Base-by-base conservation (phyloP, 2,329 filamentous ascomycete genomes). In the Aplosporella prunicola region DNA sequence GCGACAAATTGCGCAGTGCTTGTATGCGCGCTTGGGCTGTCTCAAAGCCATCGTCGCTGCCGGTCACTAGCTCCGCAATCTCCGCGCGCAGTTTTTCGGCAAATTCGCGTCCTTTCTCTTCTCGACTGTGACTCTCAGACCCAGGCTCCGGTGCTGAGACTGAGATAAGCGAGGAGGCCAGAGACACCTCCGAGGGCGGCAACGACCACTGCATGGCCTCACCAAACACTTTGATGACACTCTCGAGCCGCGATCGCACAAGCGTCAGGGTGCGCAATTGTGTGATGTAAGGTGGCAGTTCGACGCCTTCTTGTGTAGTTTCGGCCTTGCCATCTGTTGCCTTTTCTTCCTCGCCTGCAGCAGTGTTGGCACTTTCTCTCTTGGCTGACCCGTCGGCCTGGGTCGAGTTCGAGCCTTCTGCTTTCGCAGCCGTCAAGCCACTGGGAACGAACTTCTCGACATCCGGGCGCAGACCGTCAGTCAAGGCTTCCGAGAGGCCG, bases 191-290 rank as follows among this genome's bases (percentile, higher is more conserved):
- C 0, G 84, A 93, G 0, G 89, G 88, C 1, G 89, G 85, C 33
- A 95, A 77, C 1, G 85, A 82, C 72, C 93, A 96, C 49, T 93
- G 82, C 84, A 96, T 94, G 20, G 91, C 89, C 50, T 93, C 82
- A 26, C 88, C 89, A 57, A 98, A 98, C 1, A 80, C 82, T 57
- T 84, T 82, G 52, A 96, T 87, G 16, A 96, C 88, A 2, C 78
- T 74, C 46, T 96, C 88, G 11, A 98, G 72, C n/a, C 87, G 81
- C 2, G 76, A 66, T 34, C 88, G 82, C 18, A 96, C 86, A 27
- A 82, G 72, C 3, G 82, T 84, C 24, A 98, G 69, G 10, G 82
- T 93, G 48, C 84, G 82, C 39, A 98, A 70, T 47, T 87, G 80
- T 35, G 73, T 72, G 46, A 95, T 80, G 58, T 81, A 85, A 20